Evolutionary conservation across 257 asterid species (phyloP).

Genomic region (Osmanthus fragrans): DNA sequence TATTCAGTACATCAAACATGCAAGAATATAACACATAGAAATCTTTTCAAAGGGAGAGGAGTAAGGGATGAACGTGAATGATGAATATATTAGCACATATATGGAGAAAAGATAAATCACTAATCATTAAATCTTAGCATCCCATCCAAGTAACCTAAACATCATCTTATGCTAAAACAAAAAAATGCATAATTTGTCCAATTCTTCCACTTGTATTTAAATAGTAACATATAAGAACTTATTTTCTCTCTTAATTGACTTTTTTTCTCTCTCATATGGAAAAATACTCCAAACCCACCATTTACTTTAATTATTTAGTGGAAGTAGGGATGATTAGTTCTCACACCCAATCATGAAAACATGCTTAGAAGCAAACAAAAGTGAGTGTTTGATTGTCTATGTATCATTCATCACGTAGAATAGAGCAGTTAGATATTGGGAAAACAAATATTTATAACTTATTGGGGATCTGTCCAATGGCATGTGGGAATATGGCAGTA

Average conservation of each 20-base stretch:
- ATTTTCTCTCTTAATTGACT: neutral
- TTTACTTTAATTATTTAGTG: constrained; percentile 38
- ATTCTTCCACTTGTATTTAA: neutral
- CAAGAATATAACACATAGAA: neutral
- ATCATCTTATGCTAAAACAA: neutral
- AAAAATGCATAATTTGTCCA: neutral
- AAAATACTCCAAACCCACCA: neutral
- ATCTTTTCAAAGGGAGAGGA: no score
- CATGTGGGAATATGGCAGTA: constrained; percentile 20
- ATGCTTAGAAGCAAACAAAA: constrained; percentile 93
- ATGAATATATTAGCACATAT: neutral
- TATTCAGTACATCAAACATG: no score
- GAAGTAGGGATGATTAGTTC: constrained; percentile 43
- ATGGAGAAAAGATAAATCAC: neutral
- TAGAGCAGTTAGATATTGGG: constrained; percentile 27
- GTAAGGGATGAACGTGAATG: neutral
- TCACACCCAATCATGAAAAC: constrained; percentile 63
- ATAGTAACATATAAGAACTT: neutral
- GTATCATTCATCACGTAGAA: constrained; percentile 21
- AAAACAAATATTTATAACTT: constrained; percentile 7
- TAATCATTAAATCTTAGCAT: neutral
- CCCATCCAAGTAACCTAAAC: constrained; percentile 1
- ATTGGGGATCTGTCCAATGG: constrained; percentile 8
- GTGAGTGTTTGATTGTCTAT: constrained; percentile 24
- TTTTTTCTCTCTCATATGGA: neutral